Evolutionary conservation across 805 yeast genomes (phyloP).

Genomic region (Kuraishia molischiana): DNA sequence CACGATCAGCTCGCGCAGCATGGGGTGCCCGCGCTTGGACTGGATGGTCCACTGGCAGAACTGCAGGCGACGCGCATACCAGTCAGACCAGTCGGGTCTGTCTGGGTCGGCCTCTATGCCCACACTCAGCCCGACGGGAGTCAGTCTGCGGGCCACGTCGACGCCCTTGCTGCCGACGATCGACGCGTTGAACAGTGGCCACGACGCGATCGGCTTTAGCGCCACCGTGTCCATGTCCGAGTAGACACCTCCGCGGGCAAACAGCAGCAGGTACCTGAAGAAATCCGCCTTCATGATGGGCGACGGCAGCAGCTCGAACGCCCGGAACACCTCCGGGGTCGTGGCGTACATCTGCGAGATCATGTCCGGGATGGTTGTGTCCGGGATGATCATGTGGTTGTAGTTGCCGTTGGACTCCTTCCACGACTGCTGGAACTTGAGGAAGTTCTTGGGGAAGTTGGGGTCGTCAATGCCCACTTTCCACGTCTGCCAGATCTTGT

Average conservation of each 20-base stretch:
- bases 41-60: constrained; percentile 97
- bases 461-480: constrained; percentile 52
- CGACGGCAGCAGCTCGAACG: constrained; percentile 71
- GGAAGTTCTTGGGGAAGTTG: constrained; percentile 44
- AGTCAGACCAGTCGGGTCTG: constrained; percentile 84
- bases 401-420: constrained; percentile 40
- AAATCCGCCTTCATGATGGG: constrained; percentile 86
- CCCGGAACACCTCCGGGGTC: constrained; percentile 70
- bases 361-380: constrained; percentile 41
- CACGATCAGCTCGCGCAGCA: constrained; percentile 70
- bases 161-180: background rate
- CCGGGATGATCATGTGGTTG: constrained; percentile 67
- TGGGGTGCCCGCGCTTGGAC: constrained; percentile 85
- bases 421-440: constrained; percentile 54
- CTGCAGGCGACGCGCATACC: constrained; percentile 91
- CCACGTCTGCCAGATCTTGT: constrained; percentile 93
- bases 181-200: constrained; percentile 49
- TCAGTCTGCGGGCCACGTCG: constrained; percentile 3
- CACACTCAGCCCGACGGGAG: constrained; percentile 63
- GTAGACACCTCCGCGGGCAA: constrained; percentile 89
- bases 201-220: constrained; percentile 58
- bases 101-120: constrained; percentile 98
- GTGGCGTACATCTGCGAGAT: constrained; percentile 47
- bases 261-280: constrained; percentile 77
- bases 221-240: constrained; percentile 83